Conservation (phyloP, 1,284 basidiomycete genomes). For the Thelephora terrestris region DNA sequence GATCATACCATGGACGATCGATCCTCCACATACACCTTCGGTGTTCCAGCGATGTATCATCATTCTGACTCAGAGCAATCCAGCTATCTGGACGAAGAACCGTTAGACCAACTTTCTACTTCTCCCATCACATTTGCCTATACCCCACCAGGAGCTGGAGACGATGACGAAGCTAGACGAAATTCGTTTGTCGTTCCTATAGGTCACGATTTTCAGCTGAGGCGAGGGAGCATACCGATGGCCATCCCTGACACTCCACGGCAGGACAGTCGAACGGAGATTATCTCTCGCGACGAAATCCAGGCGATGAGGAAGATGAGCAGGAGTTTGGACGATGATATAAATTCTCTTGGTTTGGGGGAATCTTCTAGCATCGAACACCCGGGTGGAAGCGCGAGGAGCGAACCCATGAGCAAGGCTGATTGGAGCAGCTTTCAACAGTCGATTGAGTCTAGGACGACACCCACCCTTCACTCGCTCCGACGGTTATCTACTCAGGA, state of each 20-base stretch:
- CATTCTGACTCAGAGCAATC: not conserved
- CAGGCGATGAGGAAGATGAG: constrained; percentile 14
- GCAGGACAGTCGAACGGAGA: not conserved
- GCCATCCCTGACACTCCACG: constrained; percentile 9
- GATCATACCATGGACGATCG: constrained; percentile 12
- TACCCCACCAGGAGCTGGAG: not conserved
- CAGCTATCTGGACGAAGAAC: constrained; percentile 33
- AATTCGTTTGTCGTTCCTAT: not conserved
- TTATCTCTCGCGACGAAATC: constrained; percentile 3
- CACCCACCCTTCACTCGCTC: constrained; percentile 6
- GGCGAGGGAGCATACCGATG: constrained; percentile 19
- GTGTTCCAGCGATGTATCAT: constrained; percentile 24
- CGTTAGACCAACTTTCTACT: constrained; percentile 8
- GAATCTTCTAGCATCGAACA: not conserved
- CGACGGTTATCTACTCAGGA: too few species aligned
- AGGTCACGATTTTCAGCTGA: not conserved
- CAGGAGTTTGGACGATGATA: constrained; percentile 14
- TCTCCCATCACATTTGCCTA: constrained; percentile 18
- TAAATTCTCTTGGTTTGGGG: constrained; percentile 7
- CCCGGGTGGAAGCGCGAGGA: constrained; percentile 6
- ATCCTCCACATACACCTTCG: constrained; percentile 18
- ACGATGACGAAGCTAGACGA: not conserved
- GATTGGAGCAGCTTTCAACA: constrained; percentile 12
- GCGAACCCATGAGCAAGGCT: constrained; percentile 10
- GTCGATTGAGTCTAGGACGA: constrained; percentile 9